Evolutionary conservation across 345 rosid species (phyloP), one percentile per base, ranked within the genome.

Genomic region (Eucalyptus shirleyi): DNA sequence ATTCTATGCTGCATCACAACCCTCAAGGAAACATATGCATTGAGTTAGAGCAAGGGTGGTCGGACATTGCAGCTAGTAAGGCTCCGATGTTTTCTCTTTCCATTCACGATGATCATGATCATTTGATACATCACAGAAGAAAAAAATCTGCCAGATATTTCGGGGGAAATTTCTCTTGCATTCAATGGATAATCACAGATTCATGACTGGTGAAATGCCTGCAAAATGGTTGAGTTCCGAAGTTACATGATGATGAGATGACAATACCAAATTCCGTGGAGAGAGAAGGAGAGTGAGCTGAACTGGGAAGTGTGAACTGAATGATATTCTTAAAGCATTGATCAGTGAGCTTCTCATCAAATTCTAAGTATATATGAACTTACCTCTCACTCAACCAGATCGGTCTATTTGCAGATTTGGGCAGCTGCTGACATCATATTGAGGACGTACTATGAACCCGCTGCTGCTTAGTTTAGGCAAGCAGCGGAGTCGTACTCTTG

Each of bases 361-460:
- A 0, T 72, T 72, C 14, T 72, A 67, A 14, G 40, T 8, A 67
- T 67, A 0, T 32, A 37, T 18, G 24, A 72, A 34, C 44, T 72
- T 37, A 72, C 45, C 15, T 72, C 26, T 34, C 45, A 19, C 45
- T 72, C 13, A 72, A 34, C 45, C 82, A 0, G 28, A 37, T 72
- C 14, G 8, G 3, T 2, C 44, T 72, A 72, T 19, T 0, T 15
- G 62, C 26, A 51, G 87, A 2, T 86, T 59, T 18, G 32, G 82
- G 0, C n/a, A 56, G 40, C 0, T 19, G 80, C 80, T 67, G 8
- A 37, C 45, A 72, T 0, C 82, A 37, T 15, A 0, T 0, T 1
- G 26, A 32, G 4, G 42, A 4, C 0, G 44, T 45, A 62, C 34
- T 0, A 1, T 0, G 0, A 60, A 45, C 50, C 40, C 88, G 2